Percentiles rank a stretch among this genome's conserved stretches.
phyloP scores from a whole-genome alignment of 2,329 filamentous ascomycete species.

The Pyricularia pennisetigena region DNA sequence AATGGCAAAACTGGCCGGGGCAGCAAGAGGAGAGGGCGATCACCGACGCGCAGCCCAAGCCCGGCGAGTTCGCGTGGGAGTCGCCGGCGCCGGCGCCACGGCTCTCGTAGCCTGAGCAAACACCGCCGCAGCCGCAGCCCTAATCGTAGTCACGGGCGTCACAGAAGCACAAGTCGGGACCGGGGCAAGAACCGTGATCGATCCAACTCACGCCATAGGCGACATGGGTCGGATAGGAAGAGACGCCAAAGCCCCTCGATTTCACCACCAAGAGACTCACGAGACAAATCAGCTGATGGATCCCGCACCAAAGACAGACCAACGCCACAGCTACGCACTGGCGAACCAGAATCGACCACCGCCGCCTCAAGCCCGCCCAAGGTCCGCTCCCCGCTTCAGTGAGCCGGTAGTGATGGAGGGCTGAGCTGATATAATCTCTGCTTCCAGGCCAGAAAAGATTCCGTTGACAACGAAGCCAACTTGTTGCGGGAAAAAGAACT shows the following conservation, averaged over 20 bases:
- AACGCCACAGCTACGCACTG: conserved; percentile 21
- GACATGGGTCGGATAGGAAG: conserved; percentile 5
- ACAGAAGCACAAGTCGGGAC: conserved; percentile 9
- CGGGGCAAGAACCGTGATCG: conserved; percentile 3
- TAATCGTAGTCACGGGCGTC: conserved; percentile 9
- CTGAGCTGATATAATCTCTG: conserved; percentile 7
- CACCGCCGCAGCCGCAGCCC: not conserved
- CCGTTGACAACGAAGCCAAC: conserved; percentile 30
- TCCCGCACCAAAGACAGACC: conserved; percentile 34
- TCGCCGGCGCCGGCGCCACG: not conserved
- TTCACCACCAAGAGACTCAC: conserved; percentile 31
- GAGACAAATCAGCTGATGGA: conserved; percentile 48
- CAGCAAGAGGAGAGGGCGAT: conserved; percentile 6
- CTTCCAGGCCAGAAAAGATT: conserved; percentile 15
- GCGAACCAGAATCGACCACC: conserved; percentile 11
- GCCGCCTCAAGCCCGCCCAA: conserved; percentile 13
- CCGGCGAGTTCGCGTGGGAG: not conserved
- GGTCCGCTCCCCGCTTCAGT: conserved; percentile 15
- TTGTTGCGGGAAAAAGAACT: conserved; percentile 39
- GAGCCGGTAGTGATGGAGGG: not conserved
- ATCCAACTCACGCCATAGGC: conserved; percentile 4
- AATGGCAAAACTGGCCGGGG: conserved; percentile 7
- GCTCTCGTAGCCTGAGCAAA: not conserved
- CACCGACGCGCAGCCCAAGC: conserved; percentile 10
- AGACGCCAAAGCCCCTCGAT: conserved; percentile 42